phyloP scores from a whole-genome alignment of 345 rosid genomes.

The Zanthoxylum bungeanum region DNA sequence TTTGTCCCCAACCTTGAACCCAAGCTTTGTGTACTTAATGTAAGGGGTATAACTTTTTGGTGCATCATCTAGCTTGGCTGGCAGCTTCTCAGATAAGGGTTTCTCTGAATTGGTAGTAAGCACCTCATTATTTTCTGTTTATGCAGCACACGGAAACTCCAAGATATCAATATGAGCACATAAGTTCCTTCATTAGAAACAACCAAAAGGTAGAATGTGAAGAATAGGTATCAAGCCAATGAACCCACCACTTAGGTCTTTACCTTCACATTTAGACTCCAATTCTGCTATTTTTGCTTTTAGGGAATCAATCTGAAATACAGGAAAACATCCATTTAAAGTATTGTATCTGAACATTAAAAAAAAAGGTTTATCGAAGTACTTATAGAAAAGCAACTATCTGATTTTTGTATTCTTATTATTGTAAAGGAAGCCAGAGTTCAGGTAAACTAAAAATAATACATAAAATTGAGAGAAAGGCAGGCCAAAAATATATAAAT shows the following conservation, averaged over 20 bases:
- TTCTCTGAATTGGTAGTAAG: constrained; percentile 23
- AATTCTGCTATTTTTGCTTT: constrained; percentile 67
- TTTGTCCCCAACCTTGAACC: constrained; percentile 59
- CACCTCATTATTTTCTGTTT: constrained; percentile 41
- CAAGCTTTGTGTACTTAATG: constrained; percentile 87
- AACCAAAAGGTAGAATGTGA: constrained; percentile 8
- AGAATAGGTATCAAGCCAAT: constrained; percentile 23
- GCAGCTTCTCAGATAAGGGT: constrained; percentile 29
- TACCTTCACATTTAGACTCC: constrained; percentile 38
- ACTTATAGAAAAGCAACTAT: background rate
- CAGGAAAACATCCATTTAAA: background rate
- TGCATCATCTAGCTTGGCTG: constrained; percentile 27
- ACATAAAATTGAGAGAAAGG: background rate
- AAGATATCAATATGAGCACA: background rate
- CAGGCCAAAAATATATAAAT: background rate
- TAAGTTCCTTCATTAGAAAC: background rate
- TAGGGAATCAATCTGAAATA: constrained; percentile 57
- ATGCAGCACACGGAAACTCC: constrained; percentile 18
- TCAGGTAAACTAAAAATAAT: background rate
- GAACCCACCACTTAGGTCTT: constrained; percentile 21
- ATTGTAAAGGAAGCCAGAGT: background rate
- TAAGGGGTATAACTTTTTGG: constrained; percentile 64
- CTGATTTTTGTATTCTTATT: background rate
- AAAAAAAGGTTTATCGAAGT: background rate
- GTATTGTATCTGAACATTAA: background rate